Evolutionary conservation across 257 asterid species (phyloP), one percentile per base, ranked within the genome.

Genomic region (Buddleja alternifolia): DNA sequence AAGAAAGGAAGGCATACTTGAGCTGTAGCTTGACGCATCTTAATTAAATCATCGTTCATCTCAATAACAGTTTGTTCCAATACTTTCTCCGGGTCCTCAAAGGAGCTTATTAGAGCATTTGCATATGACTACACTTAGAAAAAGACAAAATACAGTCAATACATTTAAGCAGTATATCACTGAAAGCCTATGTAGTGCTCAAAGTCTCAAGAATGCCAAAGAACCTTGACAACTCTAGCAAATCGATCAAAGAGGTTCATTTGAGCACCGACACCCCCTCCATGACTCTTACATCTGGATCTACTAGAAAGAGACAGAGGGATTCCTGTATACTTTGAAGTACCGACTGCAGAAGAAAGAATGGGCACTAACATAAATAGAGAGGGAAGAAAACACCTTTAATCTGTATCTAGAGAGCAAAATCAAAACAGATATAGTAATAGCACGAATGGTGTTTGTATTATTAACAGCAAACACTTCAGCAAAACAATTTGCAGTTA

Each of bases 1-100:
- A 77, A 67, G 60, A 41, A 40, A 16, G 63, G 10, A 50, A 50
- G 42, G 63, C 84, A 69, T 85, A 91, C 99, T 69, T 94, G 99
- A 36, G 99, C 97, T 55, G 99, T 94, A 83, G 99, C 97, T 87
- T 91, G 99, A 59, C 97, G 96, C 92, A 94, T 74, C 82, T 91
- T 94, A 72, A 87, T 75, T 80, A 94, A 77, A 76, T 94, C 99
- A 12, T 86, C 88, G 37, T 87, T 94, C 99, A 94, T 91, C 77
- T 94, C 99, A 0, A 86, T 66, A 72, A 94, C 97, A 17, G 96
- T 70, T 77, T 94, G 99, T 72, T 94, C 99, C 89, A 94, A 67
- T 78, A 94, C 84, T 80, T 94, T 94, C 81, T 91, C 99, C n/a
- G 97, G 99, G 75, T 94, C 99, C 80, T 94, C 99, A 21, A 94